A percentile compares a stretch with the other conserved stretches of the same genome.
Conservation (phyloP, 2,329 filamentous ascomycete genomes). For the Chaetomium strumarium region DNA sequence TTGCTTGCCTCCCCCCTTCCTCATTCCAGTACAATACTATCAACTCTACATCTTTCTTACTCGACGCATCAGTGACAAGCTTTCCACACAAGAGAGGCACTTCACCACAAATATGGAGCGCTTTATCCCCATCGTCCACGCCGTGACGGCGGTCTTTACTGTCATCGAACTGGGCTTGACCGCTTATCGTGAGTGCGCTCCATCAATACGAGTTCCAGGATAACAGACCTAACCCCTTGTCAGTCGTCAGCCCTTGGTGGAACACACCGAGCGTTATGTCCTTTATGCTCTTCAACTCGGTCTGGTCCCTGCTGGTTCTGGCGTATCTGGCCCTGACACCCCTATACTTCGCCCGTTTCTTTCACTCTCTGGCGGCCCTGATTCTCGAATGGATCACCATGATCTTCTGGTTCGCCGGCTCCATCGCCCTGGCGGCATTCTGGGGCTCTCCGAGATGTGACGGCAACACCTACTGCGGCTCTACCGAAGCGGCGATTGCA, state of each 20-base stretch:
- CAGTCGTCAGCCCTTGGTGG: slow-evolving; percentile 47
- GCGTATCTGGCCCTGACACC: slow-evolving; percentile 65
- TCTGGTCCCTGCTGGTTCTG: slow-evolving; percentile 71
- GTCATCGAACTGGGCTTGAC: slow-evolving; percentile 71
- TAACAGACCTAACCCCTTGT: slow-evolving; percentile 4
- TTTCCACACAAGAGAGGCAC: not conserved
- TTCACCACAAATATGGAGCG: slow-evolving; percentile 41
- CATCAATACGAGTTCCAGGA: slow-evolving; percentile 5
- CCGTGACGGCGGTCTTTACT: slow-evolving; percentile 60
- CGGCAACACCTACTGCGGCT: slow-evolving; percentile 48
- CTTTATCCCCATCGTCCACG: slow-evolving; percentile 58
- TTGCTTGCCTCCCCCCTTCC: not conserved
- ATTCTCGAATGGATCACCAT: slow-evolving; percentile 66
- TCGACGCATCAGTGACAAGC: not conserved
- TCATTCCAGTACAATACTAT: not conserved
- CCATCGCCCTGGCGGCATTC: slow-evolving; percentile 69
- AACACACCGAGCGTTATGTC: slow-evolving; percentile 53
- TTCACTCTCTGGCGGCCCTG: slow-evolving; percentile 61
- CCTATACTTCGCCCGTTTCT: slow-evolving; percentile 52
- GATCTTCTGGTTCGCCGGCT: slow-evolving; percentile 86
- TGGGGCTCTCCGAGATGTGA: slow-evolving; percentile 50
- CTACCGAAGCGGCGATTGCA: slow-evolving; percentile 57
- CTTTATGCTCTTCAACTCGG: slow-evolving; percentile 73
- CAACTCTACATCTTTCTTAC: not conserved
- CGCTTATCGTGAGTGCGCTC: slow-evolving; percentile 54